These are phyloP conservation scores for Bidens hawaiensis DNA, from an alignment of 140 eudicot genomes.

Conservation along the genomic window DNA sequence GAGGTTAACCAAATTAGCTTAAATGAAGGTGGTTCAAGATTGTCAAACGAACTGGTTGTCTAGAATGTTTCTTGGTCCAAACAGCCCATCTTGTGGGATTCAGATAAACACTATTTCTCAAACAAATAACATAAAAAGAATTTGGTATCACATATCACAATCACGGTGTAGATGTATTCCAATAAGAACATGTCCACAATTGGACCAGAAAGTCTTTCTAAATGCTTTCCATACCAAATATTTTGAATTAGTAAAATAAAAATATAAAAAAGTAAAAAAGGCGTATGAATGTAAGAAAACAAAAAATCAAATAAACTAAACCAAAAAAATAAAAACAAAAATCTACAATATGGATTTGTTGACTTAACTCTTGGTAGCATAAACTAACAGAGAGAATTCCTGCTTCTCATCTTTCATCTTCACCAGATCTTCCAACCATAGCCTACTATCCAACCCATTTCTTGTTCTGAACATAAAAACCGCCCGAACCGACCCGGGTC, in stretches of 20 bases:
- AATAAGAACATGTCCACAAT: not conserved
- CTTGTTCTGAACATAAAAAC: slow-evolving; percentile 92
- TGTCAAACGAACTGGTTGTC: no score
- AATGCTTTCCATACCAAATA: slow-evolving; percentile 2
- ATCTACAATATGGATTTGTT: slow-evolving; percentile 12
- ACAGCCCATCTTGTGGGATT: no score
- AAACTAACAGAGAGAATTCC: slow-evolving; percentile 74
- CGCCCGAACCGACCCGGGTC: slow-evolving; percentile 53
- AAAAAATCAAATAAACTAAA: not conserved
- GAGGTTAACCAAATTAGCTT: no score
- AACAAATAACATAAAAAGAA: slow-evolving; percentile 2
- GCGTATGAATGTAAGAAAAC: slow-evolving; percentile 1
- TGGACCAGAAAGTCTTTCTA: slow-evolving; percentile 6
- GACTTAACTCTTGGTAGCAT: slow-evolving; percentile 61
- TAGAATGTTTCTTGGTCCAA: no score
- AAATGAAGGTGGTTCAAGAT: no score
- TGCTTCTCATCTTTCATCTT: slow-evolving; percentile 48
- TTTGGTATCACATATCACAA: not conserved
- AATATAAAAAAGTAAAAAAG: not conserved
- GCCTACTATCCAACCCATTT: slow-evolving; percentile 83
- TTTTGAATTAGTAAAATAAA: slow-evolving; percentile 18
- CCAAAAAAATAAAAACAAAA: not conserved
- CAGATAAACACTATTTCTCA: no score
- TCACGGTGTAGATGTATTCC: slow-evolving; percentile 5
- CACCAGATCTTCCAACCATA: slow-evolving; percentile 84